Evolutionary conservation across 345 rosid species (phyloP), one percentile per base, ranked within the genome.

Genomic region (Adansonia digitata): DNA sequence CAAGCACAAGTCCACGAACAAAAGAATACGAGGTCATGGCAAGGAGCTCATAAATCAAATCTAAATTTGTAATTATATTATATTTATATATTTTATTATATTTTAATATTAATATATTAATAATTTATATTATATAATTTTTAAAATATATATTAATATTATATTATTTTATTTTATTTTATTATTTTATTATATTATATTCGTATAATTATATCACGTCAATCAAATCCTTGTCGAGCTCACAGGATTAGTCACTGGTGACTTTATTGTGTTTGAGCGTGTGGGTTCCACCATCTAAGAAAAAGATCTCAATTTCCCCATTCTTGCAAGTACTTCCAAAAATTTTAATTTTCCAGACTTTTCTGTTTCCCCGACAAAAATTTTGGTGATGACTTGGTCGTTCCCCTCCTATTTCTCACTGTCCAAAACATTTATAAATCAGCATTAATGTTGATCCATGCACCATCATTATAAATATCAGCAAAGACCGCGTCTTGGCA

Each of bases 271-370:
- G 52, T 15, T 8, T 53, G 78, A 85, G 74, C 91, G 91, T 40
- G 89, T 88, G 89, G 89, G 87, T 73, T 73, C 87, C 82, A 80
- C 78, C 65, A 60, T 63, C 14, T 1, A 1, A 2, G 29, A 46
- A 73, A 46, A 43, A 7, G 31, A 9, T 18, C 13, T 49, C 34
- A 13, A 4, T 8, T 27, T 0, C 20, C 5, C 5, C n/a, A 3
- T 22, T 55, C 34, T 49, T 42, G 17, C 61, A 55, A 0, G 10
- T 8, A 13, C 56, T 39, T 76, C 69, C 56, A 75, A 51, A 3
- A 10, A 8, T 43, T 43, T 2, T 14, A 43, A n/a, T n/a, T n/a
- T n/a, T n/a, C n/a, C n/a, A 43, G 57, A 52, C 57, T 52, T 52
- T 43, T 43, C 26, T 52, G 22, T 52, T 26, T 52, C 26, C 9